Conservation (phyloP, 129 eudicot species). For the Arctium minus region DNA sequence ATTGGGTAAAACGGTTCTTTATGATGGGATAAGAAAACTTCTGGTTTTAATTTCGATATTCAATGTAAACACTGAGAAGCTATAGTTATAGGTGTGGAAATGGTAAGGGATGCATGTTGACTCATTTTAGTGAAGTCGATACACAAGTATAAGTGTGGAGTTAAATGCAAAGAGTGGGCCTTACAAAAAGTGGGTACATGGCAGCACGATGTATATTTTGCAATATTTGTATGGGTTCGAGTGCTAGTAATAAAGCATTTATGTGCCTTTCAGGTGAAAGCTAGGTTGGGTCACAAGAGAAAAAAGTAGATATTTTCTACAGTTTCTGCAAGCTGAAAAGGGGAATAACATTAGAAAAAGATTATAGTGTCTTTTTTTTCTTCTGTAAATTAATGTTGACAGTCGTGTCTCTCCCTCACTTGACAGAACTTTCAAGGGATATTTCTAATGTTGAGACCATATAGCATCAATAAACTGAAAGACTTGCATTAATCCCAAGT, state of each 20-base stretch:
- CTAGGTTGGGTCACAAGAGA: neutral
- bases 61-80: neutral
- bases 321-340: too few relatives aligned
- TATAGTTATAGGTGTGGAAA: slow-evolving; percentile 2
- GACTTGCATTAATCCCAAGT: neutral
- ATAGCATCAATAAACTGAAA: neutral
- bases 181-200: too few relatives aligned
- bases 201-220: too few relatives aligned
- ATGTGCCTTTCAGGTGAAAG: slow-evolving; percentile 15
- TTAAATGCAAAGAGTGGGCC: too few relatives aligned
- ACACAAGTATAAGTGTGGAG: too few relatives aligned
- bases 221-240: neutral
- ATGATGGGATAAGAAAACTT: neutral
- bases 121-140: too few relatives aligned
- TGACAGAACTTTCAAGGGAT: too few relatives aligned
- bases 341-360: neutral
- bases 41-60: neutral
- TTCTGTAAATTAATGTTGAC: too few relatives aligned
- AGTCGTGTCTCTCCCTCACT: too few relatives aligned
- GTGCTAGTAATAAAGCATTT: slow-evolving; percentile 15
- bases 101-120: too few relatives aligned
- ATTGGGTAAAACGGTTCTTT: neutral
- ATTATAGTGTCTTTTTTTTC: too few relatives aligned
- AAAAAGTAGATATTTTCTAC: neutral
- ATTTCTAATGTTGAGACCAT: neutral